Conservation (phyloP, 129 eudicot species). For the Dittrichia graveolens region DNA sequence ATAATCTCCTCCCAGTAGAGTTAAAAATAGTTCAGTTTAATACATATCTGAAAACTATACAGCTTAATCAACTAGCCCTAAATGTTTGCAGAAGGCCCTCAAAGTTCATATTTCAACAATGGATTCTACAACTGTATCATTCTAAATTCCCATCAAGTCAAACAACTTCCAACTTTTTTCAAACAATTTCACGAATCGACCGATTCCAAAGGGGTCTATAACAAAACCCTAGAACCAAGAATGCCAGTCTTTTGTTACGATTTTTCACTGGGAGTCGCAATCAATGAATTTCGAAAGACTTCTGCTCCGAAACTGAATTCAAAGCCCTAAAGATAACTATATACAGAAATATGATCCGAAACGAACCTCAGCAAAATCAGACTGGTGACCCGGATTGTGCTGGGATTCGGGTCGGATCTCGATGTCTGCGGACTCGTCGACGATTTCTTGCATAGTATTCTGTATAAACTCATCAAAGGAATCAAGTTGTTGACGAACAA, state of each 20-base stretch:
- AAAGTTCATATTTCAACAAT: background rate
- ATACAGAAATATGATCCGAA: constrained; percentile 20
- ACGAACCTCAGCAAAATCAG: constrained; percentile 81
- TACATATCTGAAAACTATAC: background rate
- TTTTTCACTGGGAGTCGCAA: constrained; percentile 10
- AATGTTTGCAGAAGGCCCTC: background rate
- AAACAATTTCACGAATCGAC: background rate
- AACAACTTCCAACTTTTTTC: constrained; percentile 5
- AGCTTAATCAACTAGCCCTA: background rate
- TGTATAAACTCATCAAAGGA: constrained; percentile 92
- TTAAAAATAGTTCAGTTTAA: background rate
- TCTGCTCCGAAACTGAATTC: background rate
- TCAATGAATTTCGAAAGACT: background rate
- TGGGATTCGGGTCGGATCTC: constrained; percentile 94
- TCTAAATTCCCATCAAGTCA: constrained; percentile 20
- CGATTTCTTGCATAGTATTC: constrained; percentile 94
- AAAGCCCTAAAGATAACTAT: constrained; percentile 1
- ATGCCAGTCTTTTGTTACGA: background rate
- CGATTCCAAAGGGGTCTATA: constrained; percentile 3
- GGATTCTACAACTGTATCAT: background rate
- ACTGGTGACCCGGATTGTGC: constrained; percentile 87
- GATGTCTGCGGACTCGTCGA: constrained; percentile 84
- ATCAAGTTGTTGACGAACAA: constrained; percentile 84
- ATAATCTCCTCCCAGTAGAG: background rate
- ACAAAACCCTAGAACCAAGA: constrained; percentile 6